These are phyloP conservation scores for Paramecium tetraurelia DNA, from an alignment of 73 alveolate genomes.

Conservation along the genomic window DNA sequence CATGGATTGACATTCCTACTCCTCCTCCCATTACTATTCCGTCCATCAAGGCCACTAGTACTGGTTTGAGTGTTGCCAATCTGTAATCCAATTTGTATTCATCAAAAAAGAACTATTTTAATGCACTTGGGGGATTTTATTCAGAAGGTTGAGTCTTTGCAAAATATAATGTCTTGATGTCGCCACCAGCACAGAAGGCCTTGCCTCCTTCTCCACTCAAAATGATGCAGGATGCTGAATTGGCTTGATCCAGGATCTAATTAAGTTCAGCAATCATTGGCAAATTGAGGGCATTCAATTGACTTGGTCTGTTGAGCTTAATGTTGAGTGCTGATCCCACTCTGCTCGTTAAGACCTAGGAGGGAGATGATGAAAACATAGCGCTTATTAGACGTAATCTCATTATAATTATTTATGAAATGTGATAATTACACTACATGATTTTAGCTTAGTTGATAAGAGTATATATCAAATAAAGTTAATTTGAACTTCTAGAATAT, in stretches of 20 bases:
- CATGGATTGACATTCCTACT: constrained; percentile 92
- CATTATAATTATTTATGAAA: not conserved
- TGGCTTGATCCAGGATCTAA: constrained; percentile 38
- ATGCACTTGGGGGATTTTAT: constrained; percentile 51
- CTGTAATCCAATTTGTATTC: constrained; percentile 79
- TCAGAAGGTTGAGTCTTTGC: constrained; percentile 63
- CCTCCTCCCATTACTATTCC: constrained; percentile 99
- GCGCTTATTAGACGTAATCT: not conserved
- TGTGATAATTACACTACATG: not conserved
- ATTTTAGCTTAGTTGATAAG: not conserved
- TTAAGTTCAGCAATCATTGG: constrained; percentile 75
- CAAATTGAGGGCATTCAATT: constrained; percentile 72
- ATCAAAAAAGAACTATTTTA: constrained; percentile 65
- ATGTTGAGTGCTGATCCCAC: constrained; percentile 51
- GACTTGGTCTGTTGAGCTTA: constrained; percentile 72
- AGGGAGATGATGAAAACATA: not conserved
- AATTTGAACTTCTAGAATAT: not conserved
- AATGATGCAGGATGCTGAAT: constrained; percentile 71
- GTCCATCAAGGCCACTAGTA: constrained; percentile 82
- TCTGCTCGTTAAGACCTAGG: not conserved
- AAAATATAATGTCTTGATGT: constrained; percentile 73
- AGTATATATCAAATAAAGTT: not conserved
- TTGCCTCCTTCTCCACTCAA: constrained; percentile 89
- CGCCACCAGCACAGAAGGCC: constrained; percentile 99
- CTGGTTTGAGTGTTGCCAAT: constrained; percentile 79